These are phyloP conservation scores for Thelonectria olida DNA, from an alignment of 2,329 filamentous ascomycete species.

Conservation along the genomic window DNA sequence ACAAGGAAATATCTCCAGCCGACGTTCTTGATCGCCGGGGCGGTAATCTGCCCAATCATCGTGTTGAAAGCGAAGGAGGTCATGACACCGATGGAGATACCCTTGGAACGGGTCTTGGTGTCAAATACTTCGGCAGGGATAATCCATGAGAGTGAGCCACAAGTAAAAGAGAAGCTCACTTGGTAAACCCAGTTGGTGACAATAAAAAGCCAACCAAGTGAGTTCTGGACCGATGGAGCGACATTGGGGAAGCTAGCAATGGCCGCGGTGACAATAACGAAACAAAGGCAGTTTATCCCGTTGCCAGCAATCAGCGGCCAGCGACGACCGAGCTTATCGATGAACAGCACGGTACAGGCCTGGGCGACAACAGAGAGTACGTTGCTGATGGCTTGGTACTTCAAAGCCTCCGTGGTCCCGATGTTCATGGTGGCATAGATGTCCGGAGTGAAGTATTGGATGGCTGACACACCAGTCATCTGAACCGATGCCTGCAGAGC, in stretches of 20 bases:
- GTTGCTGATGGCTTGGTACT: constrained; percentile 78
- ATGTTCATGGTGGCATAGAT: constrained; percentile 77
- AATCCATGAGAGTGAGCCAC: constrained; percentile 69
- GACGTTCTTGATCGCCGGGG: constrained; percentile 49
- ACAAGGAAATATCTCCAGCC: constrained; percentile 55
- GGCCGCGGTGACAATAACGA: constrained; percentile 27
- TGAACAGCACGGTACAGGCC: constrained; percentile 71
- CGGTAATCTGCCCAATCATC: constrained; percentile 71
- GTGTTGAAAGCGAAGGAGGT: constrained; percentile 77
- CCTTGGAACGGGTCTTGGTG: constrained; percentile 76
- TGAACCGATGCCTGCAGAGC: constrained; percentile 75
- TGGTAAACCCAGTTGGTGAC: constrained; percentile 78
- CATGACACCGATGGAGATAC: constrained; percentile 78
- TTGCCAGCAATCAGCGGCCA: constrained; percentile 78
- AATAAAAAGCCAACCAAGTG: constrained; percentile 74
- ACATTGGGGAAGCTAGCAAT: constrained; percentile 24
- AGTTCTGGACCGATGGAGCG: neutral
- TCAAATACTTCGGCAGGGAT: constrained; percentile 79
- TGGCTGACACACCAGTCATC: constrained; percentile 78
- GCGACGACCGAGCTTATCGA: constrained; percentile 75
- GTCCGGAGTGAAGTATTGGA: constrained; percentile 75
- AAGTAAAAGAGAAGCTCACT: constrained; percentile 75
- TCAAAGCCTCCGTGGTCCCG: constrained; percentile 67
- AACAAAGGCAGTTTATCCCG: constrained; percentile 71
- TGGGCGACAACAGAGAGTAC: constrained; percentile 74